Base-by-base conservation (phyloP, 495 filamentous ascomycete species). In the Pyronema domesticum region DNA sequence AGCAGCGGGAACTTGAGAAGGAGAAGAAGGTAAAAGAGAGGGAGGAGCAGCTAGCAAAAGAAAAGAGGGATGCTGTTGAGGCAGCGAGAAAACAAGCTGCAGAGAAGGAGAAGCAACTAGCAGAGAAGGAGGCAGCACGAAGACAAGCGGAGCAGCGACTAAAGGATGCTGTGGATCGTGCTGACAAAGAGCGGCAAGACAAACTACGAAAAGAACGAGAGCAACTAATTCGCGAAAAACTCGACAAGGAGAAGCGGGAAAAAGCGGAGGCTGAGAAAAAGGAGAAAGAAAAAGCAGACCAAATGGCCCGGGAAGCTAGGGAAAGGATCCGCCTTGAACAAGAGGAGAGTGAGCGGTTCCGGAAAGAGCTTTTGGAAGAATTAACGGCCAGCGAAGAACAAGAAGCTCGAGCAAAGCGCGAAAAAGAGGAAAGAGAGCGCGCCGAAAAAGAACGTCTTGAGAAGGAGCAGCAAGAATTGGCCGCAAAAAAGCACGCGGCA, bases 1-100 rank as follows among this genome's bases (percentile, higher is more conserved):
- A 66, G 55, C 58, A 64, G 40, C 58, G 63, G 6, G 60, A 60
- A 37, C 62, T 55, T 13, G 64, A 64, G 15, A 70, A 58, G 53
- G 67, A 70, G 46, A 58, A 57, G 3, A 67, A 69, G 40, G 56
- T 53, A 6, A 57, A 57, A 10, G 59, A 61, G 46, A 52, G 57
- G 55, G 54, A 37, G 37, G 61, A 56, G 34, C 43, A 52, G 11
- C 30, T 51, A n/a, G 33, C 14, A 35, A 43, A 30, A 14, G 37
- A 54, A 34, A 53, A 53, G 19, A 53, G 35, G 50, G 23, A 30
- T 30, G 50, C 39, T 39, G 23, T 39, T 9, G 60, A 62, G 60
- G 46, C 13, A 30, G 23, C 23, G 17, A 13, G 39, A 43, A 43
- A 17, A 17, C 13, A 43, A 43, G 48, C 48, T 13, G 11, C 13